phyloP scores from a whole-genome alignment of 1,284 basidiomycete species.

The Xerocomus nothofagi region DNA sequence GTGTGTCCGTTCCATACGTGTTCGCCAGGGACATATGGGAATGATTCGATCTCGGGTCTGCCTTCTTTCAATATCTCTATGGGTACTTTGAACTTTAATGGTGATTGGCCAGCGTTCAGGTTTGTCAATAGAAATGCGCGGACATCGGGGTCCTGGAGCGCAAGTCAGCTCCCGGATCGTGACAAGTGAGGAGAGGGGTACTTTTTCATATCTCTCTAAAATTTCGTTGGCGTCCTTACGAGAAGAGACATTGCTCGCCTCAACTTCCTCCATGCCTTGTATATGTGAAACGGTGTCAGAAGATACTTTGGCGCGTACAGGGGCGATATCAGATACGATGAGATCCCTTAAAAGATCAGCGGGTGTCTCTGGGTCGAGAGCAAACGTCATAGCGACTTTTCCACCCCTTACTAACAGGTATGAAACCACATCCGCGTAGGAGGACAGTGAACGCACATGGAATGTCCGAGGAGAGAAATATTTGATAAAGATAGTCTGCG shows the following conservation, averaged over 20 bases:
- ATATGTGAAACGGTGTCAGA: conserved; percentile 68
- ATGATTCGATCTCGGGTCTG: conserved; percentile 69
- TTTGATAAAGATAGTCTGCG: conserved; percentile 50
- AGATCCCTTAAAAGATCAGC: conserved; percentile 55
- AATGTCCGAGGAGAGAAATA: conserved; percentile 80
- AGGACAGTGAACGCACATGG: conserved; percentile 57
- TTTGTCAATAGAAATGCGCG: conserved; percentile 86
- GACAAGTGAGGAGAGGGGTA: conserved; percentile 25
- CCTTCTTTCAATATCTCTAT: conserved; percentile 62
- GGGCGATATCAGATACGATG: conserved; percentile 83
- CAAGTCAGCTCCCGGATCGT: conserved; percentile 3
- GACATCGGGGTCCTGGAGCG: conserved; percentile 58
- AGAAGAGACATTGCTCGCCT: conserved; percentile 51
- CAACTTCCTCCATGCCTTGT: conserved; percentile 69
- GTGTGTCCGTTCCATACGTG: conserved; percentile 60
- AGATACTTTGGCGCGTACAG: conserved; percentile 61
- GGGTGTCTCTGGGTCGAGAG: conserved; percentile 56
- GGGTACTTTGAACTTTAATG: conserved; percentile 71
- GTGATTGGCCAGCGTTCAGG: conserved; percentile 43
- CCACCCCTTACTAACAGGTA: conserved; percentile 63
- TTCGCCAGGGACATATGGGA: conserved; percentile 67
- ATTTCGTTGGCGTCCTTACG: conserved; percentile 68
- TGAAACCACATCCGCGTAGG: conserved; percentile 4
- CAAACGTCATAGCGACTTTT: conserved; percentile 81
- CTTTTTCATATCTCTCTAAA: conserved; percentile 62